A percentile compares a stretch with the other conserved stretches of the same genome.
phyloP scores from a whole-genome alignment of 1,284 basidiomycete genomes.

The Trichosporon sp. region DNA sequence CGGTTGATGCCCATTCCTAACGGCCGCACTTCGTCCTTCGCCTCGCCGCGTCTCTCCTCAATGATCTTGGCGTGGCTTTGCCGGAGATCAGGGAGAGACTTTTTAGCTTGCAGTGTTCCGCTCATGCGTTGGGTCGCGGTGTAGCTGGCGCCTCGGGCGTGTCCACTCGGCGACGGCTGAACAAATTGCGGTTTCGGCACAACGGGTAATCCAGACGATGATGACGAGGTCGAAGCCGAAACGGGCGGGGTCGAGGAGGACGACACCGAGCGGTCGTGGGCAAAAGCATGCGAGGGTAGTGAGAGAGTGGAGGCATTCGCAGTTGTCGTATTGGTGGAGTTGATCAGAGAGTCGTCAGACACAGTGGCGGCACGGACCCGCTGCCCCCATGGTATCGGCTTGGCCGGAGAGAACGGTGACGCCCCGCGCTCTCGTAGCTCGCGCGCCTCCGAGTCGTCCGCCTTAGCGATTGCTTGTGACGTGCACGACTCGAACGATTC shows the following conservation, averaged over 20 bases:
- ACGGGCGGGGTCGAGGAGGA: conserved; percentile 31
- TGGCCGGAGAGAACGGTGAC: not conserved
- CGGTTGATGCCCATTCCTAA: conserved; percentile 42
- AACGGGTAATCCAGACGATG: conserved; percentile 37
- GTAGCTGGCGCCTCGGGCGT: conserved; percentile 52
- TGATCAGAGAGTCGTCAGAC: conserved; percentile 39
- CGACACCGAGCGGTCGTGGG: conserved; percentile 31
- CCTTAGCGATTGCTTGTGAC: not conserved
- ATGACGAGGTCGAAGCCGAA: conserved; percentile 46
- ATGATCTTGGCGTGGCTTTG: conserved; percentile 62
- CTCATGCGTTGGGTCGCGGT: conserved; percentile 51
- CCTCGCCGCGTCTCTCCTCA: conserved; percentile 45
- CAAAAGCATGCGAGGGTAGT: conserved; percentile 24
- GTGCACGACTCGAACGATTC: conserved; percentile 3
- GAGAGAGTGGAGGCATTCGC: conserved; percentile 28
- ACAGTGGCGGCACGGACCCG: conserved; percentile 35
- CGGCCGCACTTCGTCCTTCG: conserved; percentile 36
- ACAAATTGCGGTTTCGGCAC: conserved; percentile 27
- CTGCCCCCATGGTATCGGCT: conserved; percentile 9
- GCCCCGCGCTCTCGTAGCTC: not conserved
- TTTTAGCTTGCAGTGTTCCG: conserved; percentile 65
- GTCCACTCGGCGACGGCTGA: conserved; percentile 29
- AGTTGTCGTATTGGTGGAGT: conserved; percentile 7
- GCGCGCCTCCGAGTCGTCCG: not conserved
- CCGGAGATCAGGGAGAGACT: conserved; percentile 84